A percentile compares a stretch with the other conserved stretches of the same genome.
Evolutionary conservation across 164 flowering plant species (phyloP).

Genomic region (Annona squamosa): DNA sequence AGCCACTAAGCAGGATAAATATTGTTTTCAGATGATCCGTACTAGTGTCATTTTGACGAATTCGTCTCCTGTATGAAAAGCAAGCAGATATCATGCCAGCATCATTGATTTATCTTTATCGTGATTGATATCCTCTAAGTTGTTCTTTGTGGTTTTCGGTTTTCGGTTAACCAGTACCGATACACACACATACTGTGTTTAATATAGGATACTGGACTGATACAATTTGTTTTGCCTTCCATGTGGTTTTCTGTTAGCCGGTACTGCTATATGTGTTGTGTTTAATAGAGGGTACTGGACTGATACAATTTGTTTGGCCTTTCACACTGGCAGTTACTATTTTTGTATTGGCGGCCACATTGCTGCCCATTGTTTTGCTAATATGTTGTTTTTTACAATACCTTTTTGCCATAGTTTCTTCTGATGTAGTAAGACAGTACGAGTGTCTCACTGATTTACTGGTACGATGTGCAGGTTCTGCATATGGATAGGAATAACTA

Average conservation of each 20-base stretch:
- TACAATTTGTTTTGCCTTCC: too few species aligned
- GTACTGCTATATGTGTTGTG: neutral
- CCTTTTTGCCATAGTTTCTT: neutral
- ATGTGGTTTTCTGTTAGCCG: neutral
- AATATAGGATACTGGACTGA: neutral
- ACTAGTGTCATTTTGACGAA: too few species aligned
- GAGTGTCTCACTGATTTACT: neutral
- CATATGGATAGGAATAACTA: conserved; percentile 94
- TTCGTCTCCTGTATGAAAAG: too few species aligned
- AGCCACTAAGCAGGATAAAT: too few species aligned
- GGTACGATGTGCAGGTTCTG: conserved; percentile 43
- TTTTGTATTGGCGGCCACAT: neutral
- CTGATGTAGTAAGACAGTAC: neutral
- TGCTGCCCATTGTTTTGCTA: neutral
- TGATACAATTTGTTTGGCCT: too few species aligned
- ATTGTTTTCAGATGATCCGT: too few species aligned
- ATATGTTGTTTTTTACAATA: neutral
- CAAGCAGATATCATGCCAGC: too few species aligned
- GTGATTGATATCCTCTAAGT: too few species aligned
- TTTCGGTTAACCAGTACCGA: neutral
- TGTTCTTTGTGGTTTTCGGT: neutral
- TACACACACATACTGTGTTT: neutral
- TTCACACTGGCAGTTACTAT: neutral
- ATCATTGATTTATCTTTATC: too few species aligned
- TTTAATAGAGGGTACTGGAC: neutral